phyloP scores from a whole-genome alignment of 345 rosid species.

The Ceriops zippeliana region DNA sequence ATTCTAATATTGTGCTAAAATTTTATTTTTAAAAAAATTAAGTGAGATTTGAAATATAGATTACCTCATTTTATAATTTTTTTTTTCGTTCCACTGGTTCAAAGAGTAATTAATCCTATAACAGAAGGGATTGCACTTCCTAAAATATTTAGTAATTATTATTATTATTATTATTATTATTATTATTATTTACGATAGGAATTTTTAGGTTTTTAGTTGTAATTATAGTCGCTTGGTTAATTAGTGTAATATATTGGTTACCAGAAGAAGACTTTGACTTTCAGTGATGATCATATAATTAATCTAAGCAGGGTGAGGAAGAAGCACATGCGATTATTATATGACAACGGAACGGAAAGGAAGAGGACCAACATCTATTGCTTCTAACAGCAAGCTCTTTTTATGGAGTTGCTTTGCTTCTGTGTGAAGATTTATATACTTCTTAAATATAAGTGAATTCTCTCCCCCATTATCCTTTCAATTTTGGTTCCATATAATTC shows the following conservation, averaged over 20 bases:
- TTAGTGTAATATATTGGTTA: neutral
- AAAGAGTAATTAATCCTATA: too few relatives aligned
- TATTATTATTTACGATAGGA: too few relatives aligned
- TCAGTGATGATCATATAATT: neutral
- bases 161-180: too few relatives aligned
- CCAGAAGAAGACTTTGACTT: neutral
- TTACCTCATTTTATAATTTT: too few relatives aligned
- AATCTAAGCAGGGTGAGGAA: neutral
- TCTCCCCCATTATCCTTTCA: neutral
- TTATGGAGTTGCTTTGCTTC: conserved; percentile 20
- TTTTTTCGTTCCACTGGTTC: too few relatives aligned
- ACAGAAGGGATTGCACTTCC: too few relatives aligned
- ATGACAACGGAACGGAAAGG: neutral
- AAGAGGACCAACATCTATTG: conserved; percentile 49
- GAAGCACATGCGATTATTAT: conserved; percentile 5
- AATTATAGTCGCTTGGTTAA: neutral
- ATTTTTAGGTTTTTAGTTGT: too few relatives aligned
- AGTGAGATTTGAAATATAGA: too few relatives aligned
- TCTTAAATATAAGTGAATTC: neutral
- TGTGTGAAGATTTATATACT: conserved; percentile 7
- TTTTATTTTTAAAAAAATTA: too few relatives aligned
- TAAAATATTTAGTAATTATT: too few relatives aligned
- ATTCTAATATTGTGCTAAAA: too few relatives aligned
- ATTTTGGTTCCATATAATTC: conserved; percentile 24
- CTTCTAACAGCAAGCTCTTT: conserved; percentile 35